Conservation (phyloP, 192 early-diverging fungal species). For the Ramicandelaber brevisporus region DNA sequence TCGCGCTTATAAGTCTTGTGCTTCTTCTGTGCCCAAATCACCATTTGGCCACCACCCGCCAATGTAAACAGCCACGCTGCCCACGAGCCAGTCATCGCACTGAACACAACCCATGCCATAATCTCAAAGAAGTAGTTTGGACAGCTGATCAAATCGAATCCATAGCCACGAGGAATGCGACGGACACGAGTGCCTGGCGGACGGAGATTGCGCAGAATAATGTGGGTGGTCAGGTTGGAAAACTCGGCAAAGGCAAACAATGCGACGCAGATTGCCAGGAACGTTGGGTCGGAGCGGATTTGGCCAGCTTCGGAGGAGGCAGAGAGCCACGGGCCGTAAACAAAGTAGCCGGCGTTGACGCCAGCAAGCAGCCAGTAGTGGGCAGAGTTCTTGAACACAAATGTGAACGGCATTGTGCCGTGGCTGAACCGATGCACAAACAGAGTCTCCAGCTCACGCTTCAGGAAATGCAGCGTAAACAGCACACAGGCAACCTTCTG, state of each 20-base stretch:
- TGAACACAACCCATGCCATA: conserved; percentile 51
- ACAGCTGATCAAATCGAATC: conserved; percentile 67
- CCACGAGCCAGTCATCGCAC: conserved; percentile 40
- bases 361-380: conserved; percentile 85
- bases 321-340: conserved; percentile 58
- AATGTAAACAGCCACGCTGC: conserved; percentile 37
- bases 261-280: conserved; percentile 8
- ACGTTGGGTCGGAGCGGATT: conserved; percentile 13
- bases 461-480: conserved; percentile 64
- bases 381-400: conserved; percentile 82
- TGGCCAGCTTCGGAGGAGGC: conserved; percentile 17
- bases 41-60: conserved; percentile 66
- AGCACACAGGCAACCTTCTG: conserved; percentile 47
- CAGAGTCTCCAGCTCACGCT: conserved; percentile 78
- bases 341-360: conserved; percentile 56
- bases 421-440: conserved; percentile 85
- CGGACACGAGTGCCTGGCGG: conserved; percentile 67
- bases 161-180: conserved; percentile 76
- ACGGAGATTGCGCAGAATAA: conserved; percentile 71
- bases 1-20: conserved; percentile 72
- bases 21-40: conserved; percentile 90
- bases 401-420: conserved; percentile 85
- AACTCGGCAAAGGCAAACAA: conserved; percentile 34
- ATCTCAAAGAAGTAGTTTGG: conserved; percentile 90
- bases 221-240: conserved; percentile 62